Evolutionary conservation across 2,329 filamentous ascomycete species (phyloP), one percentile per base, ranked within the genome.

Genomic region (Zopfia rhizophila): DNA sequence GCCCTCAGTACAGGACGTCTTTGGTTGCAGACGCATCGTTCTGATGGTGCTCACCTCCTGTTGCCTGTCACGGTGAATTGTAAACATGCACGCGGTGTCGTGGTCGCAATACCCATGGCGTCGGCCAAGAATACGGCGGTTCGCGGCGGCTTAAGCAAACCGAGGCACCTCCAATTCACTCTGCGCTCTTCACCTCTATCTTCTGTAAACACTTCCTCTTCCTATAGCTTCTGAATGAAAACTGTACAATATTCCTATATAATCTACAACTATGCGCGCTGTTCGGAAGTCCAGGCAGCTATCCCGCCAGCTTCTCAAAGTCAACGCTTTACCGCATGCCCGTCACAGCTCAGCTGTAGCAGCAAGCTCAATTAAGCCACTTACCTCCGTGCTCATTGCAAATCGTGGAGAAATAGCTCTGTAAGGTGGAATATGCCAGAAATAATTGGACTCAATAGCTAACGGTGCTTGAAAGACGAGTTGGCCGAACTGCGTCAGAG

Each of bases 361-460:
- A 32, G 53, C 62, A 14, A 42, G 53, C 38, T 21, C 39, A 11
- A 23, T n/a, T 17, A 78, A 71, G 40, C 61, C 78, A n/a, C 62
- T 83, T 38, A 86, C 85, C 43, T 96, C 91, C 7, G 89, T 97
- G 29, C 82, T 99, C 17, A 97, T 99, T 68, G 94, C 94, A 41
- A 99, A 99, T 71, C 87, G 94, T 60, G 94, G 94, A 61, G 94
- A 99, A 75, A 99, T 99, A 61, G 94, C 94, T 37, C 81, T 99
- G 69, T 82, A 69, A 55, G 76, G 11, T 37, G 11, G 14, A 13
- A 31, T 24, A n/a, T 23, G 24, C 16, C 8, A 31, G 13, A 23
- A 19, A n/a, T 12, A 19, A 17, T 7, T 4, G 24, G n/a, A 23
- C 22, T n/a, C n/a, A n/a, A n/a, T n/a, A 18, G 6, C 27, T 27